Conservation (phyloP, 2,329 filamentous ascomycete genomes). For the Pseudogymnoascus sp. region DNA sequence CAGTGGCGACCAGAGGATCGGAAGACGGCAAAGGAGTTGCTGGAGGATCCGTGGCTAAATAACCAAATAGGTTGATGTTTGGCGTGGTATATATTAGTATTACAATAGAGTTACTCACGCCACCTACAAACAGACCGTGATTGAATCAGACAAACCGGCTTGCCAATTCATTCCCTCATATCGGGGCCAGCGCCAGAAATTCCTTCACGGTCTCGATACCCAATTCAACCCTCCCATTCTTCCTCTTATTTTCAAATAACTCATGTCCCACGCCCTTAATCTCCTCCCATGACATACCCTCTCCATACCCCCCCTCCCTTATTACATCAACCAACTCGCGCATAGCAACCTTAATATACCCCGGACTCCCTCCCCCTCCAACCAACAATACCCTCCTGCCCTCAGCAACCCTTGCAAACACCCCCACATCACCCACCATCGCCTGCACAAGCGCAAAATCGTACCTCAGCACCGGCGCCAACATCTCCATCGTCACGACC, state of each 20-base stretch:
- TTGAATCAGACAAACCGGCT: neutral
- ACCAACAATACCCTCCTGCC: neutral
- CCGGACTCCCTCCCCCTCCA: neutral
- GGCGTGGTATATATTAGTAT: neutral
- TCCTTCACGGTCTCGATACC: neutral
- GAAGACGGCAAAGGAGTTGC: conserved; percentile 30
- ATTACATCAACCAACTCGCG: neutral
- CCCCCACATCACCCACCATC: neutral
- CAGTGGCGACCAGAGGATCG: conserved; percentile 34
- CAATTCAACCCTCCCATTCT: conserved; percentile 1
- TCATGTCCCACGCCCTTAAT: neutral
- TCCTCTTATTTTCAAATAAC: conserved; percentile 1
- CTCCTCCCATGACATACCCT: neutral
- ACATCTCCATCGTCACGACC: neutral
- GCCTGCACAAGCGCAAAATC: neutral
- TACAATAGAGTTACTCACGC: neutral
- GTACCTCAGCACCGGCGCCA: neutral
- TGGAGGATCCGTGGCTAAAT: conserved; percentile 32
- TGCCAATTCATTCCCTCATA: neutral
- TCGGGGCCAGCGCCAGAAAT: neutral
- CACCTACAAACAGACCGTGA: neutral
- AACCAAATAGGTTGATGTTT: neutral
- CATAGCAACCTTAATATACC: neutral
- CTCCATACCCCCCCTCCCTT: neutral
- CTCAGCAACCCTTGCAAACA: neutral